Evolutionary conservation across 305 asterid genomes (phyloP).

Genomic region (Rubia occidens): DNA sequence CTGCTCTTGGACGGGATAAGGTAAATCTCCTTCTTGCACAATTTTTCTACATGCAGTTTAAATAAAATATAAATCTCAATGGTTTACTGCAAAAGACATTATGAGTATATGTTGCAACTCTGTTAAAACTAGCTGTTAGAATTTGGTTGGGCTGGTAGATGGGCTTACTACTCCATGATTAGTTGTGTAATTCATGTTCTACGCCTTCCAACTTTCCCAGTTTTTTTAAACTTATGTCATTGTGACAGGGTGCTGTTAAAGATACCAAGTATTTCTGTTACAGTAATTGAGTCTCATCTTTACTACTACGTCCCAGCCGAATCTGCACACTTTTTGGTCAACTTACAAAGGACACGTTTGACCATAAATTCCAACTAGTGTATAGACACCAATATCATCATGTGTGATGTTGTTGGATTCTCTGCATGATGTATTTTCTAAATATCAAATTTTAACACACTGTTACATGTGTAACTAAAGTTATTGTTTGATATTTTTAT

Average conservation of each 20-base stretch:
- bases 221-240: background rate
- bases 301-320: too few species aligned
- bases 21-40: slow-evolving; percentile 26
- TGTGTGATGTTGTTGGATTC: too few species aligned
- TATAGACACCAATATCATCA: too few species aligned
- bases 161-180: background rate
- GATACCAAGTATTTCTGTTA: background rate
- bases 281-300: background rate
- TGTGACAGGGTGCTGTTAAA: background rate
- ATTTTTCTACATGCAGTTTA: background rate
- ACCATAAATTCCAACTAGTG: too few species aligned
- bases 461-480: too few species aligned
- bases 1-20: slow-evolving; percentile 98
- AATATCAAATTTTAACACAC: too few species aligned
- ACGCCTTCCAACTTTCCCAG: background rate
- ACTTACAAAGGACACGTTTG: too few species aligned
- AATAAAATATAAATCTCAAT: background rate
- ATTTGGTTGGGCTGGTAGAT: background rate
- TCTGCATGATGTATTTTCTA: too few species aligned
- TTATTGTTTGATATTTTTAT: background rate
- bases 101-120: background rate
- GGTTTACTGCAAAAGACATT: background rate
- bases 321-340: too few species aligned
- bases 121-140: background rate
- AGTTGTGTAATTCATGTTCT: background rate